Evolutionary conservation across 2,329 filamentous ascomycete species (phyloP).

Genomic region (Zymoseptoria pseudotritici): DNA sequence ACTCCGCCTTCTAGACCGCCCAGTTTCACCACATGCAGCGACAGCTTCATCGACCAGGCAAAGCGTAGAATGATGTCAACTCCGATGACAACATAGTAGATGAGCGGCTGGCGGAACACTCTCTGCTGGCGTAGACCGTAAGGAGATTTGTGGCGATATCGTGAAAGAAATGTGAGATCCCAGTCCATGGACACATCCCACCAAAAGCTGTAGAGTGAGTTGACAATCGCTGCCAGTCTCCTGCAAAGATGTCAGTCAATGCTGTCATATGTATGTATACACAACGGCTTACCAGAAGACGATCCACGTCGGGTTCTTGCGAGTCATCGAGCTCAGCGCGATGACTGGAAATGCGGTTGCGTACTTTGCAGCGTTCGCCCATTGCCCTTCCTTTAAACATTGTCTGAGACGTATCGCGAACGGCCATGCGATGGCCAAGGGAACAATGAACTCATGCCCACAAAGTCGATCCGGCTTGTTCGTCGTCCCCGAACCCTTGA

Average conservation of each 20-base stretch:
- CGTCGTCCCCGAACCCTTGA: constrained; percentile 62
- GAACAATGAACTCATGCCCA: constrained; percentile 71
- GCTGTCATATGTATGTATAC: not conserved
- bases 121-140: constrained; percentile 71
- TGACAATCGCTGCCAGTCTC: constrained; percentile 47
- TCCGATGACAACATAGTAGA: constrained; percentile 77
- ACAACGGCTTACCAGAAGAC: constrained; percentile 13
- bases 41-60: constrained; percentile 86
- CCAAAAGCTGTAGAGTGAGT: constrained; percentile 94
- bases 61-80: constrained; percentile 77
- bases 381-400: constrained; percentile 76
- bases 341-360: constrained; percentile 90
- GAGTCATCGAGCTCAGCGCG: constrained; percentile 44
- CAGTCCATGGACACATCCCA: constrained; percentile 97
- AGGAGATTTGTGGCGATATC: constrained; percentile 55
- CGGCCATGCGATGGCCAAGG: constrained; percentile 74
- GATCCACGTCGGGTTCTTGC: constrained; percentile 12
- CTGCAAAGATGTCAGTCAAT: constrained; percentile 5
- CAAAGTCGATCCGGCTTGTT: constrained; percentile 73
- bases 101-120: constrained; percentile 59
- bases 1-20: constrained; percentile 83
- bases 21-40: constrained; percentile 71
- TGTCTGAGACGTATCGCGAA: constrained; percentile 82
- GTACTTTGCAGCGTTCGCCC: constrained; percentile 94
- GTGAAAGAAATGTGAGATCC: constrained; percentile 78